phyloP scores from a whole-genome alignment of 1,284 basidiomycete species.

The Cryptococcus hybrid region DNA sequence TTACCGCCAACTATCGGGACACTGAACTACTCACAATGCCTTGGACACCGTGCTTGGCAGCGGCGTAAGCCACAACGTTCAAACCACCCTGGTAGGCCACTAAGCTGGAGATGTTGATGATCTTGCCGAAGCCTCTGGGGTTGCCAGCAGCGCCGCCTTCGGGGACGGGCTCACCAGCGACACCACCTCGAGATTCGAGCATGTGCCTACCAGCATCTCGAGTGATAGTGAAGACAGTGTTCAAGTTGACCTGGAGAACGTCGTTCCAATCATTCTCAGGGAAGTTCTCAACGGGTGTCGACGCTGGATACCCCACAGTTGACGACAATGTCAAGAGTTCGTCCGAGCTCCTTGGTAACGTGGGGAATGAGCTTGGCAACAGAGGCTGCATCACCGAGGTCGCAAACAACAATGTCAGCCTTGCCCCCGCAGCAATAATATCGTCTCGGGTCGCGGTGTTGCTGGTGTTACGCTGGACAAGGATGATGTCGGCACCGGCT shows the following conservation, averaged over 20 bases:
- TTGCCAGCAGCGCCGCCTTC: constrained; percentile 26
- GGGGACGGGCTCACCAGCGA: constrained; percentile 35
- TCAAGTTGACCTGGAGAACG: constrained; percentile 58
- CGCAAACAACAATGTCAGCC: constrained; percentile 64
- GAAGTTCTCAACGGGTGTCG: constrained; percentile 76
- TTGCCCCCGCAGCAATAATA: constrained; percentile 54
- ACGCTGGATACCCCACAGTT: constrained; percentile 96
- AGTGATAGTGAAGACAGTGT: constrained; percentile 52
- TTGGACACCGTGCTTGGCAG: constrained; percentile 80
- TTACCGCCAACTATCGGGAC: not conserved
- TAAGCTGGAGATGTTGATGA: constrained; percentile 53
- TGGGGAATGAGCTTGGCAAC: constrained; percentile 67
- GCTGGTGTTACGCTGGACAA: constrained; percentile 63
- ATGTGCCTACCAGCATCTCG: constrained; percentile 52
- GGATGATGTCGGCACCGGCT: constrained; percentile 73
- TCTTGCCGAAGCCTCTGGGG: constrained; percentile 48
- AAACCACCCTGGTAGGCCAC: constrained; percentile 56
- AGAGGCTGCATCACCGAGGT: constrained; percentile 66
- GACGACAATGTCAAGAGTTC: constrained; percentile 76
- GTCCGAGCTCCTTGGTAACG: constrained; percentile 31
- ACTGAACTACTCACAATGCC: constrained; percentile 57
- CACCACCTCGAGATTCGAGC: constrained; percentile 49
- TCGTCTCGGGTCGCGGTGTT: constrained; percentile 61
- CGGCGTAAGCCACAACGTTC: constrained; percentile 86
- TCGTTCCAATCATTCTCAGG: constrained; percentile 86